These are phyloP conservation scores for Aspergillus glaucus DNA, from an alignment of 2,329 filamentous ascomycete genomes.

Conservation along the genomic window DNA sequence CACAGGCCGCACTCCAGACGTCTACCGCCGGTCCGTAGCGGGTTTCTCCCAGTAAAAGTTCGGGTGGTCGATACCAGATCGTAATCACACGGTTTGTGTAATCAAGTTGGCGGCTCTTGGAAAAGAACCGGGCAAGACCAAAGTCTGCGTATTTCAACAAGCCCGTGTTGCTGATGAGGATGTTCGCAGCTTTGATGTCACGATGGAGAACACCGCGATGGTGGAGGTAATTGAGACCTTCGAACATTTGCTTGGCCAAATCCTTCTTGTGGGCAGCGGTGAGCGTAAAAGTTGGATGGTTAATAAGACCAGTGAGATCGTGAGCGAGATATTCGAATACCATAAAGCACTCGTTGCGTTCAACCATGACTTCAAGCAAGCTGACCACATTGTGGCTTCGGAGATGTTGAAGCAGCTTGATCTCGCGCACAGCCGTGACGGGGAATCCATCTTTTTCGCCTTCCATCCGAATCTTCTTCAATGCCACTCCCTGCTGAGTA, in stretches of 20 bases:
- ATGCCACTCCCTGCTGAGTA: constrained; percentile 70
- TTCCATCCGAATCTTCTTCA: constrained; percentile 99
- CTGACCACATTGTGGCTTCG: constrained; percentile 82
- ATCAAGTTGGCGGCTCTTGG: constrained; percentile 82
- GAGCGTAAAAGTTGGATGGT: constrained; percentile 85
- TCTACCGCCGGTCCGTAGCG: constrained; percentile 85
- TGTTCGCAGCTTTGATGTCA: constrained; percentile 98
- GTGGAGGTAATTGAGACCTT: constrained; percentile 89
- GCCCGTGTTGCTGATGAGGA: constrained; percentile 83
- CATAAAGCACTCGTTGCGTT: constrained; percentile 98
- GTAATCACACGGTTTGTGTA: constrained; percentile 99
- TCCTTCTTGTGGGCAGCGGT: constrained; percentile 86
- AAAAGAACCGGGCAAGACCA: constrained; percentile 90
- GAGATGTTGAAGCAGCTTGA: constrained; percentile 90
- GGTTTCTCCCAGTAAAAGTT: constrained; percentile 84
- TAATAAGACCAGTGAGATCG: constrained; percentile 88
- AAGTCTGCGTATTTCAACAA: constrained; percentile 93
- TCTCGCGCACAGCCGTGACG: constrained; percentile 92
- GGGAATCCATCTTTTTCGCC: constrained; percentile 99
- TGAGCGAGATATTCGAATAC: constrained; percentile 98
- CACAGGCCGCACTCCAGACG: constrained; percentile 95
- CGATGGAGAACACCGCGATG: constrained; percentile 88
- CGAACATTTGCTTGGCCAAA: constrained; percentile 84
- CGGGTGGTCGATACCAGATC: constrained; percentile 93
- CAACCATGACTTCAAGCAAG: constrained; percentile 97